These are phyloP conservation scores for Eimeria tenella DNA, from an alignment of 169 alveolate genomes.

Conservation along the genomic window DNA sequence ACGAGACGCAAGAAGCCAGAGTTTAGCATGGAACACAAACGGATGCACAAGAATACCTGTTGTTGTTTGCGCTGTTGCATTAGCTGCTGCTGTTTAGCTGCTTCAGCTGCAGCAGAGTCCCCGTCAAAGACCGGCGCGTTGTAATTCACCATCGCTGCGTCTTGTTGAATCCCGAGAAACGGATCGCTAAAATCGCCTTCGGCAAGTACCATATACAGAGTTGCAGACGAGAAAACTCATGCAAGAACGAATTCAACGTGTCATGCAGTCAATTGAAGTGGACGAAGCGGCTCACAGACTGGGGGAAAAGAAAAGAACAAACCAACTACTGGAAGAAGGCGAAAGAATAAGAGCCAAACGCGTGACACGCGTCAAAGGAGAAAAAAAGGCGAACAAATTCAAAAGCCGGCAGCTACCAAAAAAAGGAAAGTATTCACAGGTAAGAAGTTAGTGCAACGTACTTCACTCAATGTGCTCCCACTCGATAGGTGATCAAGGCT, in stretches of 20 bases:
- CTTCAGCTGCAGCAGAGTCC: constrained; percentile 73
- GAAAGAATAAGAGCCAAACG: too few species aligned
- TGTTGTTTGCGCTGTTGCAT: constrained; percentile 67
- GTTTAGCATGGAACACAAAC: neutral
- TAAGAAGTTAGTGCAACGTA: too few species aligned
- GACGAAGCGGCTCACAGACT: too few species aligned
- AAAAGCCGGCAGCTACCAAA: neutral
- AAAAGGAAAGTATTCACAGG: too few species aligned
- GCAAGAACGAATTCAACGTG: too few species aligned
- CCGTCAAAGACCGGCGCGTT: constrained; percentile 75
- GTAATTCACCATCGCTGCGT: constrained; percentile 52
- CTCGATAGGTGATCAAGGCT: too few species aligned
- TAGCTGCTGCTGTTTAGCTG: constrained; percentile 79
- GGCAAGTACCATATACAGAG: neutral
- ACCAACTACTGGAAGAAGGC: too few species aligned
- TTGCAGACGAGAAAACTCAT: neutral
- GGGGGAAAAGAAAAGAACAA: too few species aligned
- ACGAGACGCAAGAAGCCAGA: neutral
- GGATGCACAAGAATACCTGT: neutral
- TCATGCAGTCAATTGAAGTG: too few species aligned
- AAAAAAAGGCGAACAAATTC: neutral
- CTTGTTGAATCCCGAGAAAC: constrained; percentile 56
- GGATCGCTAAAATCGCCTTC: constrained; percentile 63
- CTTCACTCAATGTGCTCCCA: too few species aligned
- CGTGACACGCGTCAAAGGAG: neutral